Evolutionary conservation across 352 stramenopile genomes (phyloP).

Genomic region (Paralagenidium karlingii): DNA sequence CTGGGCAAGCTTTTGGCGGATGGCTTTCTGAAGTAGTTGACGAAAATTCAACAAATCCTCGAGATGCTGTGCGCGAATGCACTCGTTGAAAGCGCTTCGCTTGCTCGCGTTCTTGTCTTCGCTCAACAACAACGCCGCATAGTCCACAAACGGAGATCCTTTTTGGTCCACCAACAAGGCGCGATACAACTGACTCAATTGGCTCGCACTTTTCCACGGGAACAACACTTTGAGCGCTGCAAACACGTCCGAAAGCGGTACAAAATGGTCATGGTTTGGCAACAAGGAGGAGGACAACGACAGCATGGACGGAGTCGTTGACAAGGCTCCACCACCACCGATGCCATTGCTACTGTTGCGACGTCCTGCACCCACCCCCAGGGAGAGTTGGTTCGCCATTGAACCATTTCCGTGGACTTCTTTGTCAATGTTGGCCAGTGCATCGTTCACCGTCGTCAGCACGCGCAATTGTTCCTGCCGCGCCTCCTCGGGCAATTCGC

Average conservation of each 20-base stretch:
- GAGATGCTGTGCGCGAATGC: conserved; percentile 35
- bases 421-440: conserved; percentile 26
- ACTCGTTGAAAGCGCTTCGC: conserved; percentile 14
- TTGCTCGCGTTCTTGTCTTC: conserved; percentile 8
- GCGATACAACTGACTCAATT: conserved; percentile 25
- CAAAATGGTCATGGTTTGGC: conserved; percentile 1
- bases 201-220: conserved; percentile 42
- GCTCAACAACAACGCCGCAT: conserved; percentile 18
- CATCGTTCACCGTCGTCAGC: conserved; percentile 28
- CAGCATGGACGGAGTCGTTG: no score
- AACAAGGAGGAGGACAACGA: conserved; percentile 6
- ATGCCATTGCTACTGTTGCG: conserved; percentile 1
- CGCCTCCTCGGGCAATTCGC: conserved; percentile 28
- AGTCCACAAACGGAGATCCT: conserved; percentile 23
- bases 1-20: conserved; percentile 9
- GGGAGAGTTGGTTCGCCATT: conserved; percentile 1
- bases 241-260: conserved; percentile 31
- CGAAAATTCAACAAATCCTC: conserved; percentile 46
- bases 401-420: conserved; percentile 22
- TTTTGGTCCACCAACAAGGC: conserved; percentile 27
- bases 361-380: background rate
- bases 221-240: conserved; percentile 29
- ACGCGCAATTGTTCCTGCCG: conserved; percentile 28
- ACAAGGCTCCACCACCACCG: background rate
- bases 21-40: conserved; percentile 18